Conservation (phyloP, 768 basidiomycete species). For the Pleurotus salmoneostramineus region DNA sequence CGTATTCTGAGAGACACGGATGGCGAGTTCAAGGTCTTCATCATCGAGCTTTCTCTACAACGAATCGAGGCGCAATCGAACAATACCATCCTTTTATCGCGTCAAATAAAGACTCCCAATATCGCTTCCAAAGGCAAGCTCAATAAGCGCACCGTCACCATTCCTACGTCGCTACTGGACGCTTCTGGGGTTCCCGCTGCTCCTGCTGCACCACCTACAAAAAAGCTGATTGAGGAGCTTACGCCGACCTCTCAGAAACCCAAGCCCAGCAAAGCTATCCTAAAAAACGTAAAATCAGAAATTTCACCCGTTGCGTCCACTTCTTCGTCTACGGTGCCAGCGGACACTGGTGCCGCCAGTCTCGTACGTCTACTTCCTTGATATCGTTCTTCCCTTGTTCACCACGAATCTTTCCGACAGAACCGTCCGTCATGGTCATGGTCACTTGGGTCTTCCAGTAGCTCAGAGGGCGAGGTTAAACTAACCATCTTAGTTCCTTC, state of each 20-base stretch:
- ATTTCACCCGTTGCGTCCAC: too few species aligned
- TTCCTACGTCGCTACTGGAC: slow-evolving; percentile 34
- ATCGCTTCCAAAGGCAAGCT: slow-evolving; percentile 75
- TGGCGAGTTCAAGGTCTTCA: slow-evolving; percentile 58
- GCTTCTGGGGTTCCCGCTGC: not conserved
- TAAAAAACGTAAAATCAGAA: not conserved
- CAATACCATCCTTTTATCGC: slow-evolving; percentile 51
- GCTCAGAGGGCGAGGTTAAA: slow-evolving; percentile 26
- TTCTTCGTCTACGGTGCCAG: too few species aligned
- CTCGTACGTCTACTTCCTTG: not conserved
- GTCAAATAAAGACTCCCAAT: slow-evolving; percentile 70
- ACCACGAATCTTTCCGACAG: not conserved
- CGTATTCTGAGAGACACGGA: slow-evolving; percentile 50
- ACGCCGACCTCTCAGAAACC: not conserved
- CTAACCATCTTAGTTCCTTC: slow-evolving; percentile 52
- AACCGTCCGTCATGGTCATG: slow-evolving; percentile 48
- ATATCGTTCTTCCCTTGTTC: not conserved
- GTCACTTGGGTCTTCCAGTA: slow-evolving; percentile 23
- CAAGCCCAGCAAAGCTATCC: not conserved
- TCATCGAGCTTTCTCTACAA: slow-evolving; percentile 68
- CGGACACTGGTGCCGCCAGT: too few species aligned
- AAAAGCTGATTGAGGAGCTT: slow-evolving; percentile 49
- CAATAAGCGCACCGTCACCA: slow-evolving; percentile 47
- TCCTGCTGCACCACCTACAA: slow-evolving; percentile 14
- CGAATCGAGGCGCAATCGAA: slow-evolving; percentile 58